Base-by-base conservation (phyloP, 441 rosid species). In the Mallotus japonicus region DNA sequence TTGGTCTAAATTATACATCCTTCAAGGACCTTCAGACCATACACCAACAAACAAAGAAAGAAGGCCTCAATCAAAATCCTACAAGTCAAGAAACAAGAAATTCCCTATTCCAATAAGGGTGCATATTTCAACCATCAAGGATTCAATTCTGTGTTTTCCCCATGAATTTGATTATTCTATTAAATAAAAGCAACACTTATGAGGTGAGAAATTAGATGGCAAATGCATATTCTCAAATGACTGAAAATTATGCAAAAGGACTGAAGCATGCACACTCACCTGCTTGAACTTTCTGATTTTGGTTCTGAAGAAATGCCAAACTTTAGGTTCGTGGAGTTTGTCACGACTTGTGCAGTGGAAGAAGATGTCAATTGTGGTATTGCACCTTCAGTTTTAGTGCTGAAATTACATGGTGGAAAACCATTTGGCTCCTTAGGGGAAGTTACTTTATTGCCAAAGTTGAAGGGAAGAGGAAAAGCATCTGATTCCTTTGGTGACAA, bases 231-330 rank as follows among this genome's bases (percentile, higher is more conserved):
- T 16, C 20, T 51, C 67, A 60, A 53, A 67, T 20, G 56, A 54
- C 47, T 17, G 14, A 40, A 28, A 49, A 50, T 19, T 62, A 51
- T 20, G 7, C 11, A 44, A 56, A 46, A 71, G 57, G 16, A 34
- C 3, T 28, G 59, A 44, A 54, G 42, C 8, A 14, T 4, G 17
- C 60, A 34, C 17, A 70, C 87, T 60, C 28, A 88, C 95, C 95
- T 83, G 82, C 73, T 76, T 75, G 80, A 71, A 62, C 73, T 84
- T 55, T 73, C 85, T 54, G 80, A 72, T 62, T 72, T 80, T 57
- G 78, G 12, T 19, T 73, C 77, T 28, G 78, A 72, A 32, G 77
- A 64, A 65, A 62, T 62, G 46, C 64, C 80, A 71, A 74, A 53
- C 19, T 76, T 86, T 3, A 59, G 12, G 60, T 71, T 67, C 8